These are phyloP conservation scores for Cyclotella choctawhatcheeana DNA, from an alignment of 108 stramenopile genomes.

Conservation along the genomic window DNA sequence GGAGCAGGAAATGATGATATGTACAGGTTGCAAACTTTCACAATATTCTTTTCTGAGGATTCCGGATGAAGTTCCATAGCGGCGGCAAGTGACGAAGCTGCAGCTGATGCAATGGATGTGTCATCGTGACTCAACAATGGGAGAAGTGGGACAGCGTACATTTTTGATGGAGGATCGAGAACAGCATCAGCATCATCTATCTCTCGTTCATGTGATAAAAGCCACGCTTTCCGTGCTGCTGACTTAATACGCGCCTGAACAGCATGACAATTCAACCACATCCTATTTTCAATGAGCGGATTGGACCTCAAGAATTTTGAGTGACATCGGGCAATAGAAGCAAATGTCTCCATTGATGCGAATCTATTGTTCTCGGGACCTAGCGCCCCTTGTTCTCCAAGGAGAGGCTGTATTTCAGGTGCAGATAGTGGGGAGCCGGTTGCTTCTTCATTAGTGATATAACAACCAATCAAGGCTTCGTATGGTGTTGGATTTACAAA, in stretches of 20 bases:
- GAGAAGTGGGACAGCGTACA: conserved; percentile 84
- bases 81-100: conserved; percentile 68
- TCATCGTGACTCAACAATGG: conserved; percentile 72
- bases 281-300: conserved; percentile 84
- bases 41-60: conserved; percentile 65
- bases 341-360: conserved; percentile 78
- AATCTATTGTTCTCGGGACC: conserved; percentile 72
- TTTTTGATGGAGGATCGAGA: conserved; percentile 67
- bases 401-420: conserved; percentile 77
- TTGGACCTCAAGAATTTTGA: conserved; percentile 72
- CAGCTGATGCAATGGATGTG: conserved; percentile 64
- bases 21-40: conserved; percentile 72
- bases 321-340: conserved; percentile 62
- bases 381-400: conserved; percentile 80
- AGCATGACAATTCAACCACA: conserved; percentile 86
- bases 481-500: conserved; percentile 82
- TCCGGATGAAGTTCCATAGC: conserved; percentile 72
- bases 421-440: conserved; percentile 56
- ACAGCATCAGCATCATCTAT: conserved; percentile 31
- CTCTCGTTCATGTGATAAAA: conserved; percentile 46
- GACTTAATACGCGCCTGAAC: conserved; percentile 60
- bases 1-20: conserved; percentile 71
- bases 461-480: conserved; percentile 78
- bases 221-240: conserved; percentile 78
- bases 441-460: conserved; percentile 48